Base-by-base conservation (phyloP, 495 filamentous ascomycete species). In the Melanomma pulvis-pyrius region DNA sequence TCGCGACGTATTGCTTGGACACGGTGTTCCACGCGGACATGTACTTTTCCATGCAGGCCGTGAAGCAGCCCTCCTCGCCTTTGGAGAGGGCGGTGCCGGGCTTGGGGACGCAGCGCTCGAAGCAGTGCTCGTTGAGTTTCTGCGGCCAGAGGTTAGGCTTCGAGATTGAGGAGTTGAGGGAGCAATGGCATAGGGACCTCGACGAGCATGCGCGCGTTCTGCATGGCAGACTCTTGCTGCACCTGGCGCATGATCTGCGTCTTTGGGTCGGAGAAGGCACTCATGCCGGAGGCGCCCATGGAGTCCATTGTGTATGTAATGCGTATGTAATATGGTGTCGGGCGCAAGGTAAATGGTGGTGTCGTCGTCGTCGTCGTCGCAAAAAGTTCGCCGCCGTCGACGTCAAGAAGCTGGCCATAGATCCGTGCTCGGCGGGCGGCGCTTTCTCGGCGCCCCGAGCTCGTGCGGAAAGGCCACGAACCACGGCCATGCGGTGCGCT, bases 71-170 rank as follows among this genome's bases (percentile, higher is more conserved):
- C 77, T 88, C 85, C 79, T 92, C 86, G 71, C 81, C 82, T 57
- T 81, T 77, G 36, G 91, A 92, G 51, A 98, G 79, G 44, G 88
- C 90, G 54, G 82, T 77, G 59, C 92, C 89, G 57, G 94, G 94
- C 71, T 92, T 87, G 28, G 93, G 88, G 44, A 98, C 81, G 80
- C 94, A 98, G 74, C 88, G 88, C 36, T 93, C 86, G 85, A 96
- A 98, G 85, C 94, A 98, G 82, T 96, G 88, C 75, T 93, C 87
- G 83, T 97, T 96, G 77, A 98, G 83, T 89, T 92, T 96, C 94
- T 98, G 69, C 36, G 5, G 9, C 44, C 22, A 54, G 19, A 13
- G 8, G 17, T 67, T 22, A 59, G n/a, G 30, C 50, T 30, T 26
- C 7, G 2, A 21, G 17, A 44, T 21, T n/a, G 7, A 11, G 13